Base-by-base conservation (phyloP, 805 yeast species). In the Wickerhamiella azymoides region DNA sequence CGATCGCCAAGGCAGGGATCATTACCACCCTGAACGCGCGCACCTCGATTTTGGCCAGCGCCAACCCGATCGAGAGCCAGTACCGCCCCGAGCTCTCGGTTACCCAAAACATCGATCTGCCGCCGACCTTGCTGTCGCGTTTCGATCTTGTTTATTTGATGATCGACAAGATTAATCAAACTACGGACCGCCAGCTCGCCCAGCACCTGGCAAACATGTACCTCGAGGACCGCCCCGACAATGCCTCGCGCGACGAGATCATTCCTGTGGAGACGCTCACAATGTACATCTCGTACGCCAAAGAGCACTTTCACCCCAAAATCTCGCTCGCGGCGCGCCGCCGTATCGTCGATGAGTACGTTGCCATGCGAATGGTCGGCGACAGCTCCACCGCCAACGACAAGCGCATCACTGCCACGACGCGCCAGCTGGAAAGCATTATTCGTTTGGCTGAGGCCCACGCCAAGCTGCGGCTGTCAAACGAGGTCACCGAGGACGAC, bases 1-100 rank as follows among this genome's bases (percentile, higher is more conserved):
- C 96, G 9, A 85, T 92, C 58, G 98, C 98, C 27, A 92, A 92
- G 59, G 98, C 98, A 1, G 98, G 98, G 49, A 92, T 92, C 58
- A 92, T 92, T 57, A 92, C 98, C 5, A 92, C 97, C 0, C 69
- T 92, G 50, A 92, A 92, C 62, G 98, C 98, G 1, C 74, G 98
- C 64, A 89, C 96, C 0, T 89, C 97, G 1, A 81, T 92, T 52
- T 68, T 92, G 47, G 98, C 98, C 0, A 83, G 95, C 35, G 98
- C 98, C 1, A 92, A 92, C 62, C 98, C 98, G 11, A 88, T 92
- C 51, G 89, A 92, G 51, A 89, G 97, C 2, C 74, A 94, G 53
- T 92, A 92, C 62, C 86, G 92, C 62, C 94, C 96, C n/a, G 76
- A 81, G 54, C 68, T 89, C 49, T 95, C 97, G 0, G 98, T 92